A percentile compares a stretch with the other conserved stretches of the same genome.
phyloP scores from a whole-genome alignment of 495 filamentous ascomycete genomes.

The Friedmanniomyces endolithicus region DNA sequence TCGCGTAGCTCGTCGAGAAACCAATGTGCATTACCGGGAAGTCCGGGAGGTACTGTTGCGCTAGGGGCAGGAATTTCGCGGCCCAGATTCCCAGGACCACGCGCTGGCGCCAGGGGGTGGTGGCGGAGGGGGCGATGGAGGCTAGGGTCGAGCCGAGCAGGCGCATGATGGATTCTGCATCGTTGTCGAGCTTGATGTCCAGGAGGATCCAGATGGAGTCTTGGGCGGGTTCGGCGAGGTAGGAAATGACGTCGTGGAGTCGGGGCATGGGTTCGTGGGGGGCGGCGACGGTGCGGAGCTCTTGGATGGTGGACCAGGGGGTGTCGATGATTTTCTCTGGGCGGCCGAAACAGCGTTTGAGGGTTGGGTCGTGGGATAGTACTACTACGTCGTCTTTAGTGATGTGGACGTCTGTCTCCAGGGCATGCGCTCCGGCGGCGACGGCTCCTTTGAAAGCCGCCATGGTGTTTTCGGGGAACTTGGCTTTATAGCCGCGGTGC shows the following conservation, averaged over 20 bases:
- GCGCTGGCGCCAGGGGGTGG: slow-evolving; percentile 53
- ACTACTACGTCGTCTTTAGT: slow-evolving; percentile 75
- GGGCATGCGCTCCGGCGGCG: slow-evolving; percentile 58
- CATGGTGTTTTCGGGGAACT: slow-evolving; percentile 79
- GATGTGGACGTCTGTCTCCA: slow-evolving; percentile 82
- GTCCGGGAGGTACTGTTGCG: slow-evolving; percentile 47
- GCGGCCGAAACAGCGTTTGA: slow-evolving; percentile 69
- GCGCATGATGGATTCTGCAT: slow-evolving; percentile 55
- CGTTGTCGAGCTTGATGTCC: slow-evolving; percentile 74
- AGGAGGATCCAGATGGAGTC: slow-evolving; percentile 69
- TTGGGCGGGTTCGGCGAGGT: slow-evolving; percentile 45
- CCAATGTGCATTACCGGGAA: slow-evolving; percentile 64
- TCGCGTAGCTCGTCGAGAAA: slow-evolving; percentile 54
- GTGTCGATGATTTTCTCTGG: slow-evolving; percentile 59
- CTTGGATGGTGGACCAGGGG: slow-evolving; percentile 58
- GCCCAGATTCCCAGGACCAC: slow-evolving; percentile 73
- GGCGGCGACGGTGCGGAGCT: slow-evolving; percentile 48
- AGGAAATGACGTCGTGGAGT: slow-evolving; percentile 62
- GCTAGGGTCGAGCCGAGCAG: slow-evolving; percentile 49
- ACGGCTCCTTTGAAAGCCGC: slow-evolving; percentile 62
- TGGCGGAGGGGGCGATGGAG: slow-evolving; percentile 33
- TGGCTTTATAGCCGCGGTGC: slow-evolving; percentile 72
- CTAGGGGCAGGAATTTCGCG: slow-evolving; percentile 50
- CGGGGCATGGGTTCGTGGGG: slow-evolving; percentile 63
- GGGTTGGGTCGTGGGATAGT: slow-evolving; percentile 60